phyloP scores from a whole-genome alignment of 306 rosid genomes.

The Cajanus cajan region DNA sequence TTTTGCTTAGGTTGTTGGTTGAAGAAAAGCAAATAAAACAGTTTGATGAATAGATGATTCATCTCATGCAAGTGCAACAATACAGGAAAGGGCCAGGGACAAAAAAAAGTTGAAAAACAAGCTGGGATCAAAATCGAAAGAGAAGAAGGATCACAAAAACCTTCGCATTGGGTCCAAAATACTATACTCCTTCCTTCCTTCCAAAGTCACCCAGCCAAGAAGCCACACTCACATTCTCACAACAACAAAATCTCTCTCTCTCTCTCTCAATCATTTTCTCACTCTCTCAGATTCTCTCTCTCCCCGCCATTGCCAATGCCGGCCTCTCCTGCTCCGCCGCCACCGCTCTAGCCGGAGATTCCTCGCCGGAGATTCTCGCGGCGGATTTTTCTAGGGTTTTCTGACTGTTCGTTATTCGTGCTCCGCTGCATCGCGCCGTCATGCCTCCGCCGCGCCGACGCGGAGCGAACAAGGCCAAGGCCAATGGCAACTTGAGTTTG shows the following conservation, averaged over 20 bases:
- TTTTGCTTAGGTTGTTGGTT: not conserved
- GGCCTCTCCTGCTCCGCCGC: not conserved
- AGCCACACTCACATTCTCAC: constrained; percentile 30
- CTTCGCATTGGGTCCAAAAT: not conserved
- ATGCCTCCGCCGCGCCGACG: constrained; percentile 76
- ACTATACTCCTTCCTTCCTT: constrained; percentile 12
- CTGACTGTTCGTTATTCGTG: not conserved
- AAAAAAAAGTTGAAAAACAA: not conserved
- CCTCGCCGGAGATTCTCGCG: constrained; percentile 17
- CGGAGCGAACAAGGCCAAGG: constrained; percentile 68
- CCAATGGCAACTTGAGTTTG: constrained; percentile 55
- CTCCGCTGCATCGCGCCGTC: constrained; percentile 36
- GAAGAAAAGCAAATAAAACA: not conserved
- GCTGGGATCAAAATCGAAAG: not conserved
- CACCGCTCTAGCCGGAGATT: constrained; percentile 56
- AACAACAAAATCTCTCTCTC: constrained; percentile 44
- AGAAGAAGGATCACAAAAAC: not conserved
- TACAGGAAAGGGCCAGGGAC: not conserved
- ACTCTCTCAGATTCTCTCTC: not conserved
- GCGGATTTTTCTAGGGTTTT: constrained; percentile 55
- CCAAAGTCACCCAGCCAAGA: constrained; percentile 1
- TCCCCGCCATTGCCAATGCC: constrained; percentile 43
- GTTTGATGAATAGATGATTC: not conserved
- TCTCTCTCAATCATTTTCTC: constrained; percentile 38
- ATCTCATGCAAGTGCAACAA: not conserved